Base-by-base conservation (phyloP, 2,329 filamentous ascomycete genomes). In the Plectosphaerella plurivora region DNA sequence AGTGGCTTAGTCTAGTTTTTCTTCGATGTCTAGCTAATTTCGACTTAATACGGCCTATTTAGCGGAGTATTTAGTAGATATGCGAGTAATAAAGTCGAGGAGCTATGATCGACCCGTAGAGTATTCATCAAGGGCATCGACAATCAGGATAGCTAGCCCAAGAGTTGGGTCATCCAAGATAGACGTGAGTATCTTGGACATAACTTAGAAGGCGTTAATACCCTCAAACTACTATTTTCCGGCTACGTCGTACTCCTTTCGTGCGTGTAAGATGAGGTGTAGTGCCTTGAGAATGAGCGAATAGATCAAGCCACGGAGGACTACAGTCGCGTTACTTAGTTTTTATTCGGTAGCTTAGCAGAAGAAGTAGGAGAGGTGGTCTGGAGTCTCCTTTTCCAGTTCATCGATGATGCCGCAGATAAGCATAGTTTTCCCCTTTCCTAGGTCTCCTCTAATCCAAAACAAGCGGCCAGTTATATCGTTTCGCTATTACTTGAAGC, bases 31-130 rank as follows among this genome's bases (percentile, higher is more conserved):
- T 0, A 53, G 57, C 60, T 55, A 63, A 24, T 76, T 75, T 4
- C 75, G 74, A 49, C 75, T 78, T 0, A 73, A 72, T 0, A 74
- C 53, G 15, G 78, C 52, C 68, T 72, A 76, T 55, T 73, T 78
- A 2, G 68, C 59, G 1, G 53, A 50, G 12, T 57, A 63, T 0
- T 47, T 55, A 10, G 18, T 12, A 3, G 36, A 47, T 1, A 36
- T 0, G 1, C 20, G 6, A 1, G 36, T 8, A 46, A 76, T 65
- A 12, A 74, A 55, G 0, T 66, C 45, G 12, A 78, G 59, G 4
- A 78, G 68, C 39, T 63, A 45, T 1, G 25, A 4, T 1, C 47
- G 47, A 1, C 15, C 50, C 1, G 6, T 12, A 1, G 0, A 9
- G 24, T 50, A 56, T 20, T 56, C 54, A 18, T 56, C 54, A 2